These are phyloP conservation scores for Elongisporangium senticosum DNA, from an alignment of 352 stramenopile genomes.

Conservation along the genomic window DNA sequence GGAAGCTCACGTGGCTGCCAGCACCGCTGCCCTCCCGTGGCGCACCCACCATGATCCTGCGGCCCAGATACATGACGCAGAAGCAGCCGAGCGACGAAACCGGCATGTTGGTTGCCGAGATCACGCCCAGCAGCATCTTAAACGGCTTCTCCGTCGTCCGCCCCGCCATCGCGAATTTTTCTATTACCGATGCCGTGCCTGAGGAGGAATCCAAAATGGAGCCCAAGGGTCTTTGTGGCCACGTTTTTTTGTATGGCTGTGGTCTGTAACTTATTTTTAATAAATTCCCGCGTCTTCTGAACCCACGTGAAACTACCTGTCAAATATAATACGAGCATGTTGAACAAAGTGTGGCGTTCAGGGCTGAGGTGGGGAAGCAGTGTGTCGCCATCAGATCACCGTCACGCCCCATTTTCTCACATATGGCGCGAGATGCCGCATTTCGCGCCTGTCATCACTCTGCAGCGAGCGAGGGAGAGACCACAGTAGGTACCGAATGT, in stretches of 20 bases:
- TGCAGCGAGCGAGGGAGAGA: too few species aligned
- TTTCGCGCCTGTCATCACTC: too few species aligned
- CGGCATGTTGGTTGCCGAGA: conserved; percentile 51
- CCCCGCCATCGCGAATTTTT: background rate
- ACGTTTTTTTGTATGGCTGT: background rate
- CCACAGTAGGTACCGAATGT: background rate
- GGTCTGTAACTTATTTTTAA: too few species aligned
- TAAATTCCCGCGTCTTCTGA: background rate
- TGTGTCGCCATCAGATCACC: background rate
- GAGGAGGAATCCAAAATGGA: background rate
- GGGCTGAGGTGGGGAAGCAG: too few species aligned
- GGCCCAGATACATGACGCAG: conserved; percentile 66
- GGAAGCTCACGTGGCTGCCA: conserved; percentile 39
- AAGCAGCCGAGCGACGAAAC: conserved; percentile 40
- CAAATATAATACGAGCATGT: too few species aligned
- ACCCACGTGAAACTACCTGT: background rate
- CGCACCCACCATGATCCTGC: conserved; percentile 35
- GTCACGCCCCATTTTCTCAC: background rate
- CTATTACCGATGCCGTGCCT: background rate
- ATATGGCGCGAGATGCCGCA: too few species aligned
- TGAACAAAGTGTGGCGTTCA: background rate
- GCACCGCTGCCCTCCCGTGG: conserved; percentile 13
- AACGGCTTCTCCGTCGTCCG: background rate
- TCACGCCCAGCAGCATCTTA: conserved; percentile 60
- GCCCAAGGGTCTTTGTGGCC: background rate